Base-by-base conservation (phyloP, 768 basidiomycete species). In the Nidularia pulvinata region DNA sequence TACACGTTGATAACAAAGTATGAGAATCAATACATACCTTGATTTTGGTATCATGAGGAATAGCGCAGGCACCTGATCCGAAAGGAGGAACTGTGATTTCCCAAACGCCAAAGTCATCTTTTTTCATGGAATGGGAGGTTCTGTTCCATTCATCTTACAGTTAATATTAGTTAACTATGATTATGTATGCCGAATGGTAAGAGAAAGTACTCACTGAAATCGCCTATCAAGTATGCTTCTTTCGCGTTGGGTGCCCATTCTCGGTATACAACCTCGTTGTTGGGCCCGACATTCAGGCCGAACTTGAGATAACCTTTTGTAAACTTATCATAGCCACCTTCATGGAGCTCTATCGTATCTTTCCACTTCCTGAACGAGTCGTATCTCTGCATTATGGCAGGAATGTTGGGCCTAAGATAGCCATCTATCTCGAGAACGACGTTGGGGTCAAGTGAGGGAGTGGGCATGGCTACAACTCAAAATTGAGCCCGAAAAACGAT, bases 221-320 rank as follows among this genome's bases (percentile, higher is more conserved):
- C 96, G 44, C 97, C 97, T 61, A 93, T 93, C 53, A 99, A 72
- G 65, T 75, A 80, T 3, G 95, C 96, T 61, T 89, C 86, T 45
- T 63, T 73, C 14, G 90, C 95, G 59, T 91, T 91, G 0, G 97
- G 95, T 7, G 97, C 96, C 97, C 97, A 99, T 68, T 99, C 97
- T 61, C 91, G 79, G 69, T 98, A 98, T 6, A 81, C 71, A 33
- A 98, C 82, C 32, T 86, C 78, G 50, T 85, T 86, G 53, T 88
- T 80, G 36, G 72, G 65, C 39, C 75, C 77, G 42, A 93, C 81
- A 54, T 89, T 86, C 61, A 99, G 76, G 35, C 96, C 96, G 65
- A 84, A 85, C 61, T 78, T 83, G 57, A 84, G 77, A 70, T 92
- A 95, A 2, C 92, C 92, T 64, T 86, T 82, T 5, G 89, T 88